phyloP scores from a whole-genome alignment of 257 asterid genomes.

The Solanum appendiculatum region DNA sequence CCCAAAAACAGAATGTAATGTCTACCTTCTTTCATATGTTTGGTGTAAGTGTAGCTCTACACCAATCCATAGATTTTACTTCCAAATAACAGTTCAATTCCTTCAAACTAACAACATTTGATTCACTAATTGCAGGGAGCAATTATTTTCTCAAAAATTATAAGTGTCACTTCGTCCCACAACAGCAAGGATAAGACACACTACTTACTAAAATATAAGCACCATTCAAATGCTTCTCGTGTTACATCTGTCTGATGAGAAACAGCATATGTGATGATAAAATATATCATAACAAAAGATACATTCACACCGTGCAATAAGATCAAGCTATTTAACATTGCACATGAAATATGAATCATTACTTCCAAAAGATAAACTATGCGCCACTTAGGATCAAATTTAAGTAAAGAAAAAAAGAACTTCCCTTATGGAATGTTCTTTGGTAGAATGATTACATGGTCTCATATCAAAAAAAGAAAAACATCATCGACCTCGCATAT shows the following conservation, averaged over 20 bases:
- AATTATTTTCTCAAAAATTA: not conserved
- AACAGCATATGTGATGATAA: not conserved
- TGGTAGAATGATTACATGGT: not conserved
- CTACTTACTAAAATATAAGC: not conserved
- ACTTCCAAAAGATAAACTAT: not conserved
- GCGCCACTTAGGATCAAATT: not conserved
- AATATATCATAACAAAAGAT: not conserved
- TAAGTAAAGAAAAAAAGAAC: not conserved
- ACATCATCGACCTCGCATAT: not conserved
- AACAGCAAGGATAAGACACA: not conserved
- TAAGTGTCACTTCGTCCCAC: not conserved
- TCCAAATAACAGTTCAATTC: not conserved
- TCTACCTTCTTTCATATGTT: not conserved
- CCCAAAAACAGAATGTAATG: not conserved
- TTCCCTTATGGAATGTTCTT: not conserved
- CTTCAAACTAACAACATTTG: not conserved
- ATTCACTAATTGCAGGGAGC: not conserved
- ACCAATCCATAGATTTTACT: not conserved
- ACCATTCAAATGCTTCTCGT: not conserved
- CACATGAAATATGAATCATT: not conserved
- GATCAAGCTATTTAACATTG: not conserved
- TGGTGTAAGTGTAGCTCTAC: not conserved
- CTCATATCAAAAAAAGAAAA: not conserved
- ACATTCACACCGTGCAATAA: not conserved
- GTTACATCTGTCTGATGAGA: not conserved